Conservation (phyloP, 805 yeast species). For the Torulaspora microellipsoides region DNA sequence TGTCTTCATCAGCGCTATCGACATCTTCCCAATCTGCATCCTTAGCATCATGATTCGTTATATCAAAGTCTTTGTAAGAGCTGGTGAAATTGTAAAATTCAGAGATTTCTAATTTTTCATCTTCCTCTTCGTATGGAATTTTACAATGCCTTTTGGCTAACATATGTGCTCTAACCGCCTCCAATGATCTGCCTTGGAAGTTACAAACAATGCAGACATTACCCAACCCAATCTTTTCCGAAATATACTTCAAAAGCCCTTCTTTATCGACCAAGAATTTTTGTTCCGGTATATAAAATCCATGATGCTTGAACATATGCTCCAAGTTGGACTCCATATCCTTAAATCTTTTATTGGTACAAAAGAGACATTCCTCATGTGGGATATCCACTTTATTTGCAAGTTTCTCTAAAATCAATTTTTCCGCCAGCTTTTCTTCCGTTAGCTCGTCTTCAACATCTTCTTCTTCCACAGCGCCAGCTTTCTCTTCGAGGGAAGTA, state of each 20-base stretch:
- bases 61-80: conserved; percentile 45
- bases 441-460: conserved; percentile 33
- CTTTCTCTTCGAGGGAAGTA: conserved; percentile 6
- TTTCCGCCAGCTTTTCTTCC: conserved; percentile 38
- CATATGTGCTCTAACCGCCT: conserved; percentile 92
- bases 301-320: conserved; percentile 78
- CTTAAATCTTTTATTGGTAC: conserved; percentile 46
- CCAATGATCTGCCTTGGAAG: conserved; percentile 79
- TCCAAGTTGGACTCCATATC: conserved; percentile 42
- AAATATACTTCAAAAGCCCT: conserved; percentile 73
- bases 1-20: conserved; percentile 32
- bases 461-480: conserved; percentile 3
- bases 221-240: conserved; percentile 90
- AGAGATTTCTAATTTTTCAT: conserved; percentile 80
- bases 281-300: conserved; percentile 84
- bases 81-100: conserved; percentile 87
- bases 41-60: conserved; percentile 21
- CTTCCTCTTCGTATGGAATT: conserved; percentile 82
- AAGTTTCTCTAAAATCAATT: conserved; percentile 38
- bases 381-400: conserved; percentile 44
- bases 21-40: conserved; percentile 39
- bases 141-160: conserved; percentile 76
- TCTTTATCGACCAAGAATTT: conserved; percentile 61
- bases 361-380: conserved; percentile 49
- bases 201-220: conserved; percentile 81